Percentiles rank a stretch among this genome's conserved stretches.
Conservation (phyloP, 2,329 filamentous ascomycete genomes). For the Aspergillus unguis region DNA sequence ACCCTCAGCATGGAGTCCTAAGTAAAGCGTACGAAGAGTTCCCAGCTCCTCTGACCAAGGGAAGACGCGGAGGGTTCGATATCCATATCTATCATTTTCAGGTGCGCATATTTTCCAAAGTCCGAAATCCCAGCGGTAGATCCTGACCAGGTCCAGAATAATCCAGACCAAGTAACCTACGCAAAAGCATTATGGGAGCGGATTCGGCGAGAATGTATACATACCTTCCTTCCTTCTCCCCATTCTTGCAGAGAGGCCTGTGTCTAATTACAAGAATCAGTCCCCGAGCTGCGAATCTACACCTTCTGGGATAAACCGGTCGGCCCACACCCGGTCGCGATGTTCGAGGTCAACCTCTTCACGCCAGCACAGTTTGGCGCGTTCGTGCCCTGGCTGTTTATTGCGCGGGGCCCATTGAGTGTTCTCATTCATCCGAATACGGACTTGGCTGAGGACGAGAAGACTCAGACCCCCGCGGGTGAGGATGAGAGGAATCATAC, state of each 20-base stretch:
- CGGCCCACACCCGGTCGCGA: constrained; percentile 77
- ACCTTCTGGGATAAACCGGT: constrained; percentile 71
- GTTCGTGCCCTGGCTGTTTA: constrained; percentile 78
- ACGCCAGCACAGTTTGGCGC: constrained; percentile 85
- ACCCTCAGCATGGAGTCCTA: constrained; percentile 57
- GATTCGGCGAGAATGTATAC: constrained; percentile 72
- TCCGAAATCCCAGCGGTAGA: not conserved
- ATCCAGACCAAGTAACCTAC: constrained; percentile 61
- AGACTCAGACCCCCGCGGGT: not conserved
- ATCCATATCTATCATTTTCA: constrained; percentile 81
- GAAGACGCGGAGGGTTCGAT: constrained; percentile 71
- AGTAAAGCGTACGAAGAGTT: constrained; percentile 72
- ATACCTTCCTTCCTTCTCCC: not conserved
- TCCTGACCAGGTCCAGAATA: constrained; percentile 48
- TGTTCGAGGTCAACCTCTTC: constrained; percentile 92
- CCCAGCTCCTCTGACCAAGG: constrained; percentile 63
- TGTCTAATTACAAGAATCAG: constrained; percentile 28
- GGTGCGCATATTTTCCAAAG: constrained; percentile 19
- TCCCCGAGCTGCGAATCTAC: constrained; percentile 83
- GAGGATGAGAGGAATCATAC: constrained; percentile 54
- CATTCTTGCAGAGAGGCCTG: too few species aligned
- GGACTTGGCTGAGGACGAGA: constrained; percentile 32
- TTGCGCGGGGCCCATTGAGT: constrained; percentile 76
- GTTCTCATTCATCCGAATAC: constrained; percentile 82
- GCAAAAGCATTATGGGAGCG: constrained; percentile 72